Evolutionary conservation across 495 filamentous ascomycete genomes (phyloP).

Genomic region (Talaromyces stipitatus): DNA sequence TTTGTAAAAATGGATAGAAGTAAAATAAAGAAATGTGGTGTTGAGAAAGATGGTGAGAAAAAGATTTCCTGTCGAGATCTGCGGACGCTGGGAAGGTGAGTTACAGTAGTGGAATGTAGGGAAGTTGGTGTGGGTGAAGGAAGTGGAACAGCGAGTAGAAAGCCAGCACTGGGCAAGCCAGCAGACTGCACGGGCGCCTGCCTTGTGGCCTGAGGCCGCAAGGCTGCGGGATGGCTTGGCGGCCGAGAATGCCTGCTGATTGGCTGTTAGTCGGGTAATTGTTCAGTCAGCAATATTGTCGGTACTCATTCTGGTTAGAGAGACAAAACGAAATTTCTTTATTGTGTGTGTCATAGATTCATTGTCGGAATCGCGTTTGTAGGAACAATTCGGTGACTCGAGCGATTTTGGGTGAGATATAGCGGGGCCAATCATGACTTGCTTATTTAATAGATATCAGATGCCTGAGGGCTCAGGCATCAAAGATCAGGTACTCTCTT

Average conservation of each 20-base stretch:
- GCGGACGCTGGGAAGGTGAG: constrained; percentile 16
- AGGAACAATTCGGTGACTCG: not conserved
- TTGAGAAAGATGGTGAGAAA: constrained; percentile 9
- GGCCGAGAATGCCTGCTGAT: too few species aligned
- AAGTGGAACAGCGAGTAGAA: constrained; percentile 18
- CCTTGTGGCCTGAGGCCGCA: constrained; percentile 21
- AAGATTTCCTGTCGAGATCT: constrained; percentile 4
- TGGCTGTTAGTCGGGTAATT: too few species aligned
- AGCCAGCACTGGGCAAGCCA: constrained; percentile 25
- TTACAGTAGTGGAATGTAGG: constrained; percentile 16
- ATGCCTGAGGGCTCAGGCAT: constrained; percentile 1
- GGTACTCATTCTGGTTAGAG: not conserved
- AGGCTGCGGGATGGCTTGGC: constrained; percentile 13
- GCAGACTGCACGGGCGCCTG: constrained; percentile 13
- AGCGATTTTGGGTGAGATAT: not conserved
- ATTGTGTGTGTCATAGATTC: not conserved
- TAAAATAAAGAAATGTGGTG: constrained; percentile 18
- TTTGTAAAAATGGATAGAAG: constrained; percentile 23
- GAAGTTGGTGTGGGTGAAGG: constrained; percentile 16
- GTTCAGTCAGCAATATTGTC: not conserved
- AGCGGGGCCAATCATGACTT: not conserved
- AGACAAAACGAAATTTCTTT: not conserved
- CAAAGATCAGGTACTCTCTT: not conserved
- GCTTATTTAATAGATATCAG: not conserved
- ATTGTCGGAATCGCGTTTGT: not conserved